A percentile compares a stretch with the other conserved stretches of the same genome.
Evolutionary conservation across 495 filamentous ascomycete species (phyloP).

Genomic region (Hypomontagnella submonticulosa): DNA sequence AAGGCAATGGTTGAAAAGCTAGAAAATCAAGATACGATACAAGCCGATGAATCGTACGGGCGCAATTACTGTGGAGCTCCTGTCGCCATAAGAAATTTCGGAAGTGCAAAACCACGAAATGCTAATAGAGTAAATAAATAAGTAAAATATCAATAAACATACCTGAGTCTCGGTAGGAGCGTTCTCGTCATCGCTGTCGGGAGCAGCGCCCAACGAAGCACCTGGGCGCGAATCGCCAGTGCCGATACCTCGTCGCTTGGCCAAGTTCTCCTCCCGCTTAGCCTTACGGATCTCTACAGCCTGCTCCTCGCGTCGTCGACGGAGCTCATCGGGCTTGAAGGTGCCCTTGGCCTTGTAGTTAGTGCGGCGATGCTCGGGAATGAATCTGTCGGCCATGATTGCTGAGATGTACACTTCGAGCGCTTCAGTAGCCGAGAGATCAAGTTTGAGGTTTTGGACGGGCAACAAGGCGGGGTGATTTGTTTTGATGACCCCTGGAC

Average conservation of each 20-base stretch:
- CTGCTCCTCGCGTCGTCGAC: constrained; percentile 97
- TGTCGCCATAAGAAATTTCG: constrained; percentile 23
- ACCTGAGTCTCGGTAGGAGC: constrained; percentile 96
- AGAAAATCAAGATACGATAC: neutral
- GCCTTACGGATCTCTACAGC: constrained; percentile 98
- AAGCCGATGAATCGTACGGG: constrained; percentile 11
- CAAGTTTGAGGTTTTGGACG: constrained; percentile 33
- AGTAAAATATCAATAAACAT: constrained; percentile 55
- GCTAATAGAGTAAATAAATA: constrained; percentile 7
- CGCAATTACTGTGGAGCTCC: constrained; percentile 20
- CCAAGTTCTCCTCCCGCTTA: constrained; percentile 97
- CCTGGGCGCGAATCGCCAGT: constrained; percentile 83
- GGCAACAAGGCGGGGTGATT: constrained; percentile 51
- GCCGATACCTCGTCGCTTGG: constrained; percentile 93
- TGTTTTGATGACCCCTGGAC: constrained; percentile 43
- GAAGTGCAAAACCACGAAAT: neutral
- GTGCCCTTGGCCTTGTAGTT: constrained; percentile 99
- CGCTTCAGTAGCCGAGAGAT: constrained; percentile 49
- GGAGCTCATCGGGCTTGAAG: constrained; percentile 98
- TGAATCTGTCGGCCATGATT: constrained; percentile 97
- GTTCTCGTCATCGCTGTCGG: constrained; percentile 97
- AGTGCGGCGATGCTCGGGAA: constrained; percentile 98
- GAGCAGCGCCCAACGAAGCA: constrained; percentile 83
- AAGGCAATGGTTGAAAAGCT: neutral
- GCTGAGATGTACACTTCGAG: constrained; percentile 46